Percentiles rank a stretch among this genome's conserved stretches.
Conservation (phyloP, 768 basidiomycete species). For the Collybiopsis luxurians region DNA sequence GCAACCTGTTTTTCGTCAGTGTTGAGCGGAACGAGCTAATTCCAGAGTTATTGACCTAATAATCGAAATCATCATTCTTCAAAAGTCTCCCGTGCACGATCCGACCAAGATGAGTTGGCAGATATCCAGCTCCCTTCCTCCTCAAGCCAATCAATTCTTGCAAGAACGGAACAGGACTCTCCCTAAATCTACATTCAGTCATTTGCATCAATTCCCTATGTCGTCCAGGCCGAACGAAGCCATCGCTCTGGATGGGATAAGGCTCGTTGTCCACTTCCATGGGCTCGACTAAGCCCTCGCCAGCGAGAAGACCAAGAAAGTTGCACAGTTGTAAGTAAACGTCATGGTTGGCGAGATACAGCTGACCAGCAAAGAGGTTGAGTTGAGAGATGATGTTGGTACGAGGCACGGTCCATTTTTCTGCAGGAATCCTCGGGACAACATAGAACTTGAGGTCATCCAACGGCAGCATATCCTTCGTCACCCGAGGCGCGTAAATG, state of each 20-base stretch:
- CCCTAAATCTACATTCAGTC: conserved; percentile 22
- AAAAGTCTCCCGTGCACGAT: conserved; percentile 9
- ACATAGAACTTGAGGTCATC: conserved; percentile 33
- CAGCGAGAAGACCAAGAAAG: conserved; percentile 30
- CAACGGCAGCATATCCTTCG: conserved; percentile 27
- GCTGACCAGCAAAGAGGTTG: conserved; percentile 43
- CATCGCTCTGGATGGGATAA: conserved; percentile 20
- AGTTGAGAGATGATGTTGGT: conserved; percentile 26
- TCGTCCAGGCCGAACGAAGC: conserved; percentile 26
- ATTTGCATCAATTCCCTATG: conserved; percentile 7
- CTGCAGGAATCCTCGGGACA: conserved; percentile 23
- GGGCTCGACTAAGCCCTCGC: conserved; percentile 6
- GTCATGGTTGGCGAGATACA: conserved; percentile 32
- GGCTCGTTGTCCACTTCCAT: conserved; percentile 3
- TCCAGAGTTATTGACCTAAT: too few relatives aligned
- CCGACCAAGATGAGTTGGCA: conserved; percentile 13
- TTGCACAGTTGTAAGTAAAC: conserved; percentile 33
- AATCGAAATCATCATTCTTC: too few relatives aligned
- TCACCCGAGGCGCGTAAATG: conserved; percentile 38
- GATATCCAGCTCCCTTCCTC: conserved; percentile 14
- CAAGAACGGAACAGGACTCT: conserved; percentile 29
- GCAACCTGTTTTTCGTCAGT: too few relatives aligned
- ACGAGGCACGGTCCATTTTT: conserved; percentile 13
- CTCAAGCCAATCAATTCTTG: conserved; percentile 15
- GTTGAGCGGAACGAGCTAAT: too few relatives aligned